These are phyloP conservation scores for Phoenix roebelenii DNA, from an alignment of 176 grass and related monocot genomes.

Conservation along the genomic window DNA sequence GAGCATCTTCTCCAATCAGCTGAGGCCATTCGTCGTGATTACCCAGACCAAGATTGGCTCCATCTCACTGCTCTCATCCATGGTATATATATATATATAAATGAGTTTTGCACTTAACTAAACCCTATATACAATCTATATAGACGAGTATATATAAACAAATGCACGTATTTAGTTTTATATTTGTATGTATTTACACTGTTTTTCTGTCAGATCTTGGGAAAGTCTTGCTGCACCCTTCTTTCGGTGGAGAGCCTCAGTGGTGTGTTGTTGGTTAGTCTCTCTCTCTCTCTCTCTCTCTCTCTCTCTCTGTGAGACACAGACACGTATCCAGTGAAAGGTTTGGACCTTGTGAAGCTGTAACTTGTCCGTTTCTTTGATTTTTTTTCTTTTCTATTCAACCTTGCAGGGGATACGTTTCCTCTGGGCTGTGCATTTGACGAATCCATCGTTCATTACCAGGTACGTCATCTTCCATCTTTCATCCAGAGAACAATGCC, in stretches of 20 bases:
- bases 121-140: too few relatives aligned
- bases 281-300: neutral
- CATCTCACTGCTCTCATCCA: slow-evolving; percentile 94
- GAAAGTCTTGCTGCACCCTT: slow-evolving; percentile 28
- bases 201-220: slow-evolving; percentile 20
- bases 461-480: slow-evolving; percentile 12
- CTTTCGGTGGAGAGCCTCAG: slow-evolving; percentile 28
- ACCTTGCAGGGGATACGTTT: slow-evolving; percentile 30
- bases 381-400: neutral
- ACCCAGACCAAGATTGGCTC: slow-evolving; percentile 85
- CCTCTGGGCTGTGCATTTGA: slow-evolving; percentile 33
- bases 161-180: too few relatives aligned
- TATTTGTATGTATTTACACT: too few relatives aligned
- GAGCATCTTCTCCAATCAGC: slow-evolving; percentile 93
- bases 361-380: neutral
- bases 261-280: slow-evolving; percentile 40
- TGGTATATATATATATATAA: too few relatives aligned
- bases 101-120: too few relatives aligned
- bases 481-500: too few relatives aligned
- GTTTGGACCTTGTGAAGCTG: neutral
- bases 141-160: too few relatives aligned
- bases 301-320: too few relatives aligned
- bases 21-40: slow-evolving; percentile 90
- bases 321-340: neutral
- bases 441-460: slow-evolving; percentile 25